Base-by-base conservation (phyloP, 2,329 filamentous ascomycete species). In the Neoarthrinium moseri region DNA sequence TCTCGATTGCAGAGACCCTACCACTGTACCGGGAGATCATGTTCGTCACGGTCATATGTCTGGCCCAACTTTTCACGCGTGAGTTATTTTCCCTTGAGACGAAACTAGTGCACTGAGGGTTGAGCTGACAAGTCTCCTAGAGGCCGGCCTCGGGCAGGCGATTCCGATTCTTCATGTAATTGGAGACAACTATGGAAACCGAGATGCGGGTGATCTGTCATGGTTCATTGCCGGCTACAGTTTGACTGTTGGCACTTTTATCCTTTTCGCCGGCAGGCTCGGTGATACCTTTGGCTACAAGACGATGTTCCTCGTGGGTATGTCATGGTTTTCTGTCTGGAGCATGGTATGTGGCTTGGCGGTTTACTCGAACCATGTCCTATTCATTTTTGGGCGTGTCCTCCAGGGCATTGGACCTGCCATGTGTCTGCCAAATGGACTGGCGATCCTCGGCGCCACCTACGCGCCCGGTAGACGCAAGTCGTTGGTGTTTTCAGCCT, bases 401-500 rank as follows among this genome's bases (percentile, higher is more conserved):
- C 59, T 80, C 8, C 74, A 80, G 49, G 74, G 75, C 2, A 72
- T 79, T 32, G 80, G 79, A 0, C 75, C 78, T 1, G 75, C 79
- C 0, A 67, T 84, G 35, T 54, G 72, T 36, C 59, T 84, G 15
- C 79, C 80, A 0, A 84, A 83, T 53, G 74, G 66, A 2, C 62
- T 84, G 27, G 80, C 78, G 3, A 67, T 84, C 13, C 59, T 84
- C 4, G 78, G 80, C 4, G 64, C 66, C 0, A 69, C 71, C 2
- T 83, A 83, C 53, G 59, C 65, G 1, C 58, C 59, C 0, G 65
- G 67, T 2, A 47, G 48, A 13, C 61, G 59, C n/a, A 65, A 69
- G 49, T 54, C 60, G 7, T 61, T 67, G 55, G 58, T 63, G 1
- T 64, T 69, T 35, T 57, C 59, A 33, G 27, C 66, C 13, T 68